A percentile compares a stretch with the other conserved stretches of the same genome.
phyloP scores from a whole-genome alignment of 305 asterid species.

The Fraxinus platypoda region DNA sequence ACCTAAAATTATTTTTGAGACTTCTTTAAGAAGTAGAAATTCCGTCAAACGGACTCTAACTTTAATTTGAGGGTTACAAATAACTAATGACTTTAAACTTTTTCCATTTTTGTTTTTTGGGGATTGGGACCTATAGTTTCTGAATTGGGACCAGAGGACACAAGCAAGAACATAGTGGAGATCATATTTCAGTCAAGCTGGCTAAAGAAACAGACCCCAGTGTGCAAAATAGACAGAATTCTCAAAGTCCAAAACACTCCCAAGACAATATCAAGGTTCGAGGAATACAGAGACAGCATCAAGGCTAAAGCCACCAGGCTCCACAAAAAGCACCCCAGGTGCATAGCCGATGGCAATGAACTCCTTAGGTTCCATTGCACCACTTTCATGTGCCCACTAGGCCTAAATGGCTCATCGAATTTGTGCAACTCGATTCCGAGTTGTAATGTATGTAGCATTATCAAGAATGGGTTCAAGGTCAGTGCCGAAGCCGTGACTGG shows the following conservation, averaged over 20 bases:
- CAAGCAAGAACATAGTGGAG: conserved; percentile 94
- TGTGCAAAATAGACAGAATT: conserved; percentile 79
- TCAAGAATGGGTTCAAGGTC: conserved; percentile 64
- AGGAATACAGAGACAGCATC: conserved; percentile 72
- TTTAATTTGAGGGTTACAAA: neutral
- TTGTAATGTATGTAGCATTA: conserved; percentile 62
- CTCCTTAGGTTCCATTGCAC: conserved; percentile 80
- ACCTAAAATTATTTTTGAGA: too few species aligned
- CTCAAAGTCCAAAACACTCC: conserved; percentile 77
- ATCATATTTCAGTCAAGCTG: conserved; percentile 92
- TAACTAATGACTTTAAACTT: too few species aligned
- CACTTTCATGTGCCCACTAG: conserved; percentile 65
- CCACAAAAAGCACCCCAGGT: conserved; percentile 80
- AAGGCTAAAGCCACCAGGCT: conserved; percentile 64
- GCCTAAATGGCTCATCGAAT: conserved; percentile 74
- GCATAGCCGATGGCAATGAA: conserved; percentile 90
- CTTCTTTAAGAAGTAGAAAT: too few species aligned
- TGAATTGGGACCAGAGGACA: conserved; percentile 78
- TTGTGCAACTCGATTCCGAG: conserved; percentile 70
- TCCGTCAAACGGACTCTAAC: neutral
- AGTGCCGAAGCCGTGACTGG: conserved; percentile 15
- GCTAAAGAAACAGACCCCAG: conserved; percentile 68
- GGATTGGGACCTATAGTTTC: conserved; percentile 39
- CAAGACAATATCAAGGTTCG: conserved; percentile 69
- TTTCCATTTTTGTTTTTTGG: neutral